Base-by-base conservation (phyloP, 352 stramenopile genomes). In the Phytophthora tubulina region DNA sequence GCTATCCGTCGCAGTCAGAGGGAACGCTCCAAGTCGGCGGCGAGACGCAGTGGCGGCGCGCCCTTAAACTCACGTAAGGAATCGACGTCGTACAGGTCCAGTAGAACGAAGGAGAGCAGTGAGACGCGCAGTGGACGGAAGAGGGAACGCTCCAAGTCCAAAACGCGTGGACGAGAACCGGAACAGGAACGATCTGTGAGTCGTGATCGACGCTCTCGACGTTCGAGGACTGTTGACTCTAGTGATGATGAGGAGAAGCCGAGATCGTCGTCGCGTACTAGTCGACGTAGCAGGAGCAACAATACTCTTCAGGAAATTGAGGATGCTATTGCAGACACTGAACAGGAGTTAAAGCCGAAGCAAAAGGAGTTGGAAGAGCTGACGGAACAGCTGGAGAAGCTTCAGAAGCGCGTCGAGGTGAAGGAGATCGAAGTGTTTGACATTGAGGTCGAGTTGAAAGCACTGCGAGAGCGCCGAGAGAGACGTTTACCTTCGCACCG, bases 351-450 rank as follows among this genome's bases (percentile, higher is more conserved):
- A 4, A 17, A 58, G 11, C 63, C 78, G 17, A 85, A 81, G 46
- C 82, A 86, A 52, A 70, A 78, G 30, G 80, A 92, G 48, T 48
- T 93, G 0, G 59, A 75, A 10, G 54, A 72, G 15, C 41, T 95
- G 10, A 69, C 79, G 5, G 64, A 78, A 1, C 51, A 91, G 32
- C 35, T 87, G 39, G 33, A 32, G n/a, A 70, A 76, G 51, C 33
- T 90, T 6, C 38, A 79, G 50, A 68, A 76, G 54, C 82, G 69
- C 4, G 53, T 92, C 1, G 73, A 93, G 5, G 57, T 52, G 6
- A 89, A 91, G 60, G 80, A 80, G 51, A 80, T 94, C 56, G 78
- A 93, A 56, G 73, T 95, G 15, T 80, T 83, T 72, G 84, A 94
- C 41, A 67, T 93, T 48, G 68, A 92, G 63, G 78, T 93, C 6